Evolutionary conservation across 1,284 basidiomycete species (phyloP).

Genomic region (Malassezia psittaci): DNA sequence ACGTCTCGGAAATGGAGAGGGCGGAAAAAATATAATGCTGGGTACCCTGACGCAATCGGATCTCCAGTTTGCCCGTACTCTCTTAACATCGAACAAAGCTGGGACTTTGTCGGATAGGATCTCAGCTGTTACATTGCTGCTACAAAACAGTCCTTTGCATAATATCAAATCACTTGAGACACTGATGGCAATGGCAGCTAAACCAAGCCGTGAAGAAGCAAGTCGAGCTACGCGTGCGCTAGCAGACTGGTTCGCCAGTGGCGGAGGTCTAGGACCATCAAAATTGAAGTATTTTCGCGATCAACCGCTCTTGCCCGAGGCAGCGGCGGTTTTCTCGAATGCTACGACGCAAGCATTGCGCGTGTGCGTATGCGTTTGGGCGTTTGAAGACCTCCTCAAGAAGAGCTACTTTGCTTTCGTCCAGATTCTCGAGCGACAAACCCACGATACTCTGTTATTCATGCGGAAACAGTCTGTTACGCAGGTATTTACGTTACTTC

Average conservation of each 20-base stretch:
- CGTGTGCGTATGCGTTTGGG: slow-evolving; percentile 67
- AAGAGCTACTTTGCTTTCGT: slow-evolving; percentile 89
- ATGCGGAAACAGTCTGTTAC: slow-evolving; percentile 68
- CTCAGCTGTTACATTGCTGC: slow-evolving; percentile 78
- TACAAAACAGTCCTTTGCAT: slow-evolving; percentile 81
- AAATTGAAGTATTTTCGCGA: slow-evolving; percentile 74
- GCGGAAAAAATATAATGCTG: slow-evolving; percentile 25
- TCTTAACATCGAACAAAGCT: slow-evolving; percentile 35
- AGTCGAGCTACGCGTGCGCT: slow-evolving; percentile 79
- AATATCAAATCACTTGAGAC: slow-evolving; percentile 56
- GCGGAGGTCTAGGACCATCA: slow-evolving; percentile 63
- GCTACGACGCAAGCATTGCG: slow-evolving; percentile 23
- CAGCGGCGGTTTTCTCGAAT: slow-evolving; percentile 51
- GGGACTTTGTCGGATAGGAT: slow-evolving; percentile 80
- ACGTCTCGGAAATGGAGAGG: slow-evolving; percentile 31
- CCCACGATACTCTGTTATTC: slow-evolving; percentile 77
- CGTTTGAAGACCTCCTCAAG: slow-evolving; percentile 95
- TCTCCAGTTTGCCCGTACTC: slow-evolving; percentile 41
- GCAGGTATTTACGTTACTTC: slow-evolving; percentile 64
- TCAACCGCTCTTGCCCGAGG: slow-evolving; percentile 59
- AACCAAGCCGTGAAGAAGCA: slow-evolving; percentile 81
- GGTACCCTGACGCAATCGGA: slow-evolving; percentile 38
- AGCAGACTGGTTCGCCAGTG: slow-evolving; percentile 76
- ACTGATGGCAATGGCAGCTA: slow-evolving; percentile 68
- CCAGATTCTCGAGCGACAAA: slow-evolving; percentile 77